Evolutionary conservation across 2,329 filamentous ascomycete genomes (phyloP).

Genomic region (Elsinoe arachidis): DNA sequence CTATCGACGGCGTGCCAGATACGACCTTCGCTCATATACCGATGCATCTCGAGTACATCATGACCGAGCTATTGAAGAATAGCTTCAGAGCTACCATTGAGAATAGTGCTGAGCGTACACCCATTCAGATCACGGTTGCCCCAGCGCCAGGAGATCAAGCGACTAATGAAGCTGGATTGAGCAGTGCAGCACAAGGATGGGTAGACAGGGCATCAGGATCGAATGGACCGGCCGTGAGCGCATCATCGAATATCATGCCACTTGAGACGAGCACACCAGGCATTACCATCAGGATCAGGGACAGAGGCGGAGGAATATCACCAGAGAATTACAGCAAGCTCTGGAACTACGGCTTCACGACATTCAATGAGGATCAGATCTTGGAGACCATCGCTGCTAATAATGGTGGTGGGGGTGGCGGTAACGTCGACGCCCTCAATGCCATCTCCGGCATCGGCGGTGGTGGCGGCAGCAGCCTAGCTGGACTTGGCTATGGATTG

Average conservation of each 20-base stretch:
- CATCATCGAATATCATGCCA: slow-evolving; percentile 34
- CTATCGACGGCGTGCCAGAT: slow-evolving; percentile 75
- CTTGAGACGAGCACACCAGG: slow-evolving; percentile 55
- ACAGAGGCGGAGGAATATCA: slow-evolving; percentile 87
- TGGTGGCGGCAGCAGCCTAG: slow-evolving; percentile 69
- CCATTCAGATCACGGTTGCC: slow-evolving; percentile 87
- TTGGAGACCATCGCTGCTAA: slow-evolving; percentile 40
- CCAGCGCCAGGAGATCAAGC: slow-evolving; percentile 47
- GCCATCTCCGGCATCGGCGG: slow-evolving; percentile 64
- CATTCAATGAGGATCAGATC: slow-evolving; percentile 63
- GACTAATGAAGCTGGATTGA: slow-evolving; percentile 21
- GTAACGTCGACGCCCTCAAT: slow-evolving; percentile 59
- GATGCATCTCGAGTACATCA: slow-evolving; percentile 93
- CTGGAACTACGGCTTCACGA: slow-evolving; percentile 97
- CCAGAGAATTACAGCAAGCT: slow-evolving; percentile 77
- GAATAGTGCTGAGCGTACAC: slow-evolving; percentile 65
- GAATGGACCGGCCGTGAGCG: slow-evolving; percentile 19
- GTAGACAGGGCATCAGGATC: slow-evolving; percentile 27
- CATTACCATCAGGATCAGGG: slow-evolving; percentile 89
- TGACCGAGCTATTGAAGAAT: slow-evolving; percentile 94
- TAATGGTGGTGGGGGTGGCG: slow-evolving; percentile 26
- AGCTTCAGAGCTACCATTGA: slow-evolving; percentile 91
- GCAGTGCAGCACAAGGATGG: slow-evolving; percentile 29
- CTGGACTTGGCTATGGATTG: slow-evolving; percentile 77
- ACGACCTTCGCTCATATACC: slow-evolving; percentile 91